Evolutionary conservation across 495 filamentous ascomycete species (phyloP).

Genomic region (Elaphomyces granulatus): DNA sequence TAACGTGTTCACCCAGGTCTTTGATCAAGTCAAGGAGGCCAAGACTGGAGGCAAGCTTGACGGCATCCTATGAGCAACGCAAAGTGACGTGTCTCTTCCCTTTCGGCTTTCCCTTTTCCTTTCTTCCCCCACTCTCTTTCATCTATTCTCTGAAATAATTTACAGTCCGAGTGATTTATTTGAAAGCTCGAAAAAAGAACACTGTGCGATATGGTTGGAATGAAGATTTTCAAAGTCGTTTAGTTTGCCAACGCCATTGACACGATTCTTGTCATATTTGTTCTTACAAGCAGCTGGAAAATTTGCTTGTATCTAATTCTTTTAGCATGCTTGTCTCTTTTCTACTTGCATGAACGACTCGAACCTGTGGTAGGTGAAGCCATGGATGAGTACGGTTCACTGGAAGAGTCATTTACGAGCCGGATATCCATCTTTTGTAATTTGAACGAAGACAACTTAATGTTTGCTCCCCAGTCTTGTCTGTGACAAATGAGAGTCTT

Average conservation of each 20-base stretch:
- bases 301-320: not conserved
- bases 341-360: not conserved
- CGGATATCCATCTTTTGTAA: not conserved
- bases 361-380: not conserved
- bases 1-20: constrained; percentile 43
- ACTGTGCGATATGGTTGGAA: not conserved
- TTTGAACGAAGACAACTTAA: not conserved
- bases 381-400: not conserved
- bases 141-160: too few relatives aligned
- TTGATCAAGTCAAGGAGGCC: constrained; percentile 84
- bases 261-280: not conserved
- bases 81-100: too few relatives aligned
- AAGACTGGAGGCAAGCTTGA: constrained; percentile 54
- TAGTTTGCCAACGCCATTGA: not conserved
- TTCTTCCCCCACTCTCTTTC: not conserved
- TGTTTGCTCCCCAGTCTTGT: not conserved
- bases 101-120: not conserved
- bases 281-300: not conserved
- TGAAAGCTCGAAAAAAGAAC: not conserved
- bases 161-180: not conserved
- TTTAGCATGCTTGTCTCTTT: not conserved
- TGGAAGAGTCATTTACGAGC: not conserved
- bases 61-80: constrained; percentile 14
- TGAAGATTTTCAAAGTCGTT: not conserved
- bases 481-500: not conserved